Evolutionary conservation across 1,284 basidiomycete genomes (phyloP).

Genomic region (Irpex rosettiformis): DNA sequence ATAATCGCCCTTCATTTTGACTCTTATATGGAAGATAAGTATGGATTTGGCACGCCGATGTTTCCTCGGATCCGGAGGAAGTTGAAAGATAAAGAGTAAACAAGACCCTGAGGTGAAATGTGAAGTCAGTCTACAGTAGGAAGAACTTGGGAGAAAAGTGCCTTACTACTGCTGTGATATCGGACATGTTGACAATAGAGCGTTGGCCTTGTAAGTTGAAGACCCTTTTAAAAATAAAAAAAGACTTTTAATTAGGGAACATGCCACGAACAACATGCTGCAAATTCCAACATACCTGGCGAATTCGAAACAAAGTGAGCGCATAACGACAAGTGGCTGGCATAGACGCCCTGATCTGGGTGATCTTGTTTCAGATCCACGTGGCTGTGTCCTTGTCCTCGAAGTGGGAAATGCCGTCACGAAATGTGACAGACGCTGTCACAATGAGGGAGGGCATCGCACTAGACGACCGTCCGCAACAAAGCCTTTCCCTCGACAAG

Average conservation of each 20-base stretch:
- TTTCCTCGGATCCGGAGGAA: neutral
- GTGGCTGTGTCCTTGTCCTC: slow-evolving; percentile 12
- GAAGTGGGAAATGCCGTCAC: slow-evolving; percentile 8
- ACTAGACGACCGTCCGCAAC: slow-evolving; percentile 7
- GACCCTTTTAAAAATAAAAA: no score
- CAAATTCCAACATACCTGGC: no score
- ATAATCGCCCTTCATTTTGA: neutral
- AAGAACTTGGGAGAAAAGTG: neutral
- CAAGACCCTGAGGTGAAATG: neutral
- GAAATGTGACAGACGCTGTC: slow-evolving; percentile 2
- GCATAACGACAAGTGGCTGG: neutral
- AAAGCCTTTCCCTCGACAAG: slow-evolving; percentile 1
- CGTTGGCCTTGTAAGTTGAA: no score
- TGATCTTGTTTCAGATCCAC: slow-evolving; percentile 15
- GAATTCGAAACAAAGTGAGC: neutral
- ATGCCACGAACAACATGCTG: no score
- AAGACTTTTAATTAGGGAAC: no score
- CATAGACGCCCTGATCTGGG: neutral
- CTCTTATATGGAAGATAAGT: neutral
- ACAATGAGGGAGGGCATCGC: neutral
- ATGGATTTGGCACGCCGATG: neutral
- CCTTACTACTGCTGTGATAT: no score
- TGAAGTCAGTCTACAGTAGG: neutral
- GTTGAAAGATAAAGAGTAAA: neutral
- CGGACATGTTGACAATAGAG: no score